Evolutionary conservation across 1,284 basidiomycete genomes (phyloP), one percentile per base, ranked within the genome.

Genomic region (Pascua guehoae): DNA sequence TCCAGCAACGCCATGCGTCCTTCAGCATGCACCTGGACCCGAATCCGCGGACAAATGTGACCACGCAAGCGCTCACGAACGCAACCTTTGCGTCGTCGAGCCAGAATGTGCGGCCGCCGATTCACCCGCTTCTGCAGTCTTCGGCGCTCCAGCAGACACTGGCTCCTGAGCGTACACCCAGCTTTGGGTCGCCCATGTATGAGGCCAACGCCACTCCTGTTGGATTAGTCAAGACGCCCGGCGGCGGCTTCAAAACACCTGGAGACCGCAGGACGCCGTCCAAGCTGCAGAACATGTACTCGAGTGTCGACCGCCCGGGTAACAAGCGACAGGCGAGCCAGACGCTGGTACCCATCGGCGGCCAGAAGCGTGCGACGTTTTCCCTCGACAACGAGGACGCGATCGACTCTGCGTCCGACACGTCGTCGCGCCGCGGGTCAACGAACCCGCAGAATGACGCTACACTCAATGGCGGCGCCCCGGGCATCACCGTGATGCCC

Each of bases 301-400:
- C 57, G 7, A 51, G 56, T 16, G 46, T 54, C 0, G 56, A 62
- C 14, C 63, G 74, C 41, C 74, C 75, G 1, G 71, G 70, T 1
- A 75, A 74, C 62, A 78, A 78, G 57, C 65, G 76, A 16, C 52
- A 74, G 32, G 70, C 76, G n/a, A 69, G 65, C 58, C 74, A 73
- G 56, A 76, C 74, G 5, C 63, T 78, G 14, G 60, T 67, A 0
- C 68, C 67, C 2, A 69, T 69, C 17, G 53, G 50, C 8, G 55
- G 51, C 5, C 69, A 69, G 53, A 67, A 66, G 49, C 60, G 60
- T 9, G 44, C 52, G 17, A 53, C 47, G 2, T 62, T 58, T 32
- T 32, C 24, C 24, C 24, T 32, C 24, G 24, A 32, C 24, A 32
- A 32, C 24, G 24, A 32, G 24, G 24, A 32, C 24, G 24, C 24